Percentiles rank a stretch among this genome's conserved stretches.
Conservation (phyloP, 2,329 filamentous ascomycete species). For the Aspergillus latus region DNA sequence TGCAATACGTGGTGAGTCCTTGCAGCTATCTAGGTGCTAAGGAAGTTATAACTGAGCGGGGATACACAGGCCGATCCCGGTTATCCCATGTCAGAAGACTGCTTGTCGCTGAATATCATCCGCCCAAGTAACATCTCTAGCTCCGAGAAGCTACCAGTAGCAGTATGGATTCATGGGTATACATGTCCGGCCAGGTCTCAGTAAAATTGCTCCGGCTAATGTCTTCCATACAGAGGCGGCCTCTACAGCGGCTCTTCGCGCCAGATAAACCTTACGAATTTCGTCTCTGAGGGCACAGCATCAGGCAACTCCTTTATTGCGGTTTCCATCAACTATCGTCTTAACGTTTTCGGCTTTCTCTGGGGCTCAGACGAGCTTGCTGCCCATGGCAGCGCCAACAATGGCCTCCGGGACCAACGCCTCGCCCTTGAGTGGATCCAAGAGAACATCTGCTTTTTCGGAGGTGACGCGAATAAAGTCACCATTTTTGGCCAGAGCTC, state of each 20-base stretch:
- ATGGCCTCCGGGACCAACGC: conserved; percentile 38
- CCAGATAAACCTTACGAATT: neutral
- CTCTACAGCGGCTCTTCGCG: conserved; percentile 42
- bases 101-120: conserved; percentile 25
- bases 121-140: conserved; percentile 14
- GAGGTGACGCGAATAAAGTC: conserved; percentile 16
- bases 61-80: neutral
- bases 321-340: conserved; percentile 53
- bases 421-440: conserved; percentile 14
- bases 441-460: conserved; percentile 2
- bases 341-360: conserved; percentile 52
- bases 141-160: neutral
- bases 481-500: conserved; percentile 20
- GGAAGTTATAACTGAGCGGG: neutral
- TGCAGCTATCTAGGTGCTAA: neutral
- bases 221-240: conserved; percentile 30
- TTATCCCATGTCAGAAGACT: conserved; percentile 18
- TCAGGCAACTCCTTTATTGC: conserved; percentile 51
- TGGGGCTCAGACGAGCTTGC: conserved; percentile 31
- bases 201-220: too few relatives aligned
- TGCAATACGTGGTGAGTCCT: neutral
- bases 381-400: conserved; percentile 27
- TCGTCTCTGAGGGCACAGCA: conserved; percentile 40
- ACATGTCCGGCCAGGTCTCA: too few relatives aligned
- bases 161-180: conserved; percentile 18